Percentiles rank a stretch among this genome's conserved stretches.
Conservation (phyloP, 2,329 filamentous ascomycete species). For the Pseudocercospora pini-densiflorae region DNA sequence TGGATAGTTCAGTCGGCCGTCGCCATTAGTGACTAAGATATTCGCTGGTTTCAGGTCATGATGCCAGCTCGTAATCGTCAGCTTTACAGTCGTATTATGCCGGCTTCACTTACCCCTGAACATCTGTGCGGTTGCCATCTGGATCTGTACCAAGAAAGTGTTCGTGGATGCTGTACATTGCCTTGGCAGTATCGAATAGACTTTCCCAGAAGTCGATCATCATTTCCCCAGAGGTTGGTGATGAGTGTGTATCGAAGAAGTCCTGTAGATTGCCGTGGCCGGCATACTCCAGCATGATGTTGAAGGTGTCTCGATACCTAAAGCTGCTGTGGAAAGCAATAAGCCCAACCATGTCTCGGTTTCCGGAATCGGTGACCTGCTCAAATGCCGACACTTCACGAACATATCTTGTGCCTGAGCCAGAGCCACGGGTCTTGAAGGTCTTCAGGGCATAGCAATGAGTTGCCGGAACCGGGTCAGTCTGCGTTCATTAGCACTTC, state of each 20-base stretch:
- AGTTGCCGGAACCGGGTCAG: neutral
- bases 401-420: neutral
- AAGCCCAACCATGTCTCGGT: constrained; percentile 14
- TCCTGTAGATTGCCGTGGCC: constrained; percentile 41
- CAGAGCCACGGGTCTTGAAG: neutral
- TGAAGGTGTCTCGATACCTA: constrained; percentile 33
- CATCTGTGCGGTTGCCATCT: neutral
- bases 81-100: neutral
- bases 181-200: constrained; percentile 38
- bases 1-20: neutral
- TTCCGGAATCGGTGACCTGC: neutral
- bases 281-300: constrained; percentile 45
- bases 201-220: constrained; percentile 41
- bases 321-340: constrained; percentile 35
- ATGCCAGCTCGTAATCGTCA: constrained; percentile 33
- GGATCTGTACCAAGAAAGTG: constrained; percentile 7
- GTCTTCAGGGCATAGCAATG: constrained; percentile 21
- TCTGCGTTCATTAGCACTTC: neutral
- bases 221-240: constrained; percentile 31
- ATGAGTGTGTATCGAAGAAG: constrained; percentile 30
- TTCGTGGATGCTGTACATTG: constrained; percentile 32
- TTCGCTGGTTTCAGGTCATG: constrained; percentile 42
- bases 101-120: neutral
- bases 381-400: constrained; percentile 8
- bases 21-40: constrained; percentile 25